phyloP scores from a whole-genome alignment of 2,329 filamentous ascomycete species.

The Knoxdaviesia capensis region DNA sequence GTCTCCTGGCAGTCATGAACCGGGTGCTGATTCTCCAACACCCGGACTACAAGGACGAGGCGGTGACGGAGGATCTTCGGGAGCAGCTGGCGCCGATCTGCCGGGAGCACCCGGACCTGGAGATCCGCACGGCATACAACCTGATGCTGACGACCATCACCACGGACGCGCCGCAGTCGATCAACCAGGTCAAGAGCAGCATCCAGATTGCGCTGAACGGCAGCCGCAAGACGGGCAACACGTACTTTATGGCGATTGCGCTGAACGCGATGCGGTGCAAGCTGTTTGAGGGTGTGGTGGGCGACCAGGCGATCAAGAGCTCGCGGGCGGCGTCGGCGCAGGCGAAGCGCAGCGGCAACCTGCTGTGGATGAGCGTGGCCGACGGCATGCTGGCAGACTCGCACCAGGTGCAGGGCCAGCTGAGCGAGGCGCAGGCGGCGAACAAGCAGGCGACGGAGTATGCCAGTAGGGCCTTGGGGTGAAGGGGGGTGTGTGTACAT shows the following conservation, averaged over 20 bases:
- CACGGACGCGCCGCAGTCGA: constrained; percentile 39
- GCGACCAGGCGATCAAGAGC: constrained; percentile 61
- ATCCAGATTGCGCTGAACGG: constrained; percentile 54
- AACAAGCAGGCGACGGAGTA: constrained; percentile 17
- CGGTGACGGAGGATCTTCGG: constrained; percentile 38
- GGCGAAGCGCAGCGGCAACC: constrained; percentile 48
- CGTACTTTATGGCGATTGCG: constrained; percentile 62
- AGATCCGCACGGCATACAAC: constrained; percentile 60
- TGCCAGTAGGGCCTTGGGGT: constrained; percentile 4
- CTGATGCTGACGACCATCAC: constrained; percentile 51
- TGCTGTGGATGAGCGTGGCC: constrained; percentile 63
- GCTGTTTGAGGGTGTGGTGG: constrained; percentile 67
- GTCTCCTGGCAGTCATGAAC: constrained; percentile 47
- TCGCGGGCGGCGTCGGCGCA: constrained; percentile 48
- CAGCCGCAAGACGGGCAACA: constrained; percentile 50
- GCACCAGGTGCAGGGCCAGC: constrained; percentile 50
- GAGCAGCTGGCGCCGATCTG: constrained; percentile 49
- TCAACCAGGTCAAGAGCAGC: constrained; percentile 60
- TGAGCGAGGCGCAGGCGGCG: constrained; percentile 18
- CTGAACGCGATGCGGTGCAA: constrained; percentile 69
- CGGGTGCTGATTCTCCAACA: constrained; percentile 54
- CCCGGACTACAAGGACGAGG: constrained; percentile 32
- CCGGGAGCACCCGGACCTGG: constrained; percentile 46
- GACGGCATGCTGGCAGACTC: constrained; percentile 61
- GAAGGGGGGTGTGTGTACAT: not conserved